Conservation (phyloP, 2,329 filamentous ascomycete genomes). For the Trichoderma afroharzianum region DNA sequence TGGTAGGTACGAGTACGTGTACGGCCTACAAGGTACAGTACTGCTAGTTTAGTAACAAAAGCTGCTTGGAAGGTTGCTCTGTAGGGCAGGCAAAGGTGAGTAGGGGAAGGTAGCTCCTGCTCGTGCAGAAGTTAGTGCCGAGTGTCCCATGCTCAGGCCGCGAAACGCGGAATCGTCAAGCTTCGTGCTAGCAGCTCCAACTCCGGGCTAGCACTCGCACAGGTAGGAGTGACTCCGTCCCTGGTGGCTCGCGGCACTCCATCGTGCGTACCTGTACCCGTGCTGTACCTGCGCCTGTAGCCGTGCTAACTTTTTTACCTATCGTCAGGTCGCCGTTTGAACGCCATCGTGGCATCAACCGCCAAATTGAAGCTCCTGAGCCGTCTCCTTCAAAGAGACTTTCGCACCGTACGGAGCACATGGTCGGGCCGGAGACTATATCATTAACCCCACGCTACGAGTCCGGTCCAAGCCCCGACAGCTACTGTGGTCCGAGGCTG, state of each 20-base stretch:
- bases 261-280: neutral
- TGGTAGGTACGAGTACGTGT: no score
- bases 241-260: neutral
- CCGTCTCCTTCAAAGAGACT: constrained; percentile 2
- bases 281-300: neutral
- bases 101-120: neutral
- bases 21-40: neutral
- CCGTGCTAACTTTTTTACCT: neutral
- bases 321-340: neutral
- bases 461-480: constrained; percentile 12
- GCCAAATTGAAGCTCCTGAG: neutral
- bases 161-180: constrained; percentile 11
- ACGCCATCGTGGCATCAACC: neutral
- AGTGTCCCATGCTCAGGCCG: neutral
- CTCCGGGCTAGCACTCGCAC: neutral
- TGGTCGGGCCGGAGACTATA: constrained; percentile 17
- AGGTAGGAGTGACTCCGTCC: neutral
- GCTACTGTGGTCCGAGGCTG: constrained; percentile 7
- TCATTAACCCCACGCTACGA: constrained; percentile 13
- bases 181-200: neutral
- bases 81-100: neutral
- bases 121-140: constrained; percentile 12
- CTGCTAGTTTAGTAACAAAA: no score
- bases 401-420: constrained; percentile 19
- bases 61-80: neutral